Percentiles rank a stretch among this genome's conserved stretches.
Conservation (phyloP, 2,329 filamentous ascomycete genomes). For the Proliferodiscus dingleyae region DNA sequence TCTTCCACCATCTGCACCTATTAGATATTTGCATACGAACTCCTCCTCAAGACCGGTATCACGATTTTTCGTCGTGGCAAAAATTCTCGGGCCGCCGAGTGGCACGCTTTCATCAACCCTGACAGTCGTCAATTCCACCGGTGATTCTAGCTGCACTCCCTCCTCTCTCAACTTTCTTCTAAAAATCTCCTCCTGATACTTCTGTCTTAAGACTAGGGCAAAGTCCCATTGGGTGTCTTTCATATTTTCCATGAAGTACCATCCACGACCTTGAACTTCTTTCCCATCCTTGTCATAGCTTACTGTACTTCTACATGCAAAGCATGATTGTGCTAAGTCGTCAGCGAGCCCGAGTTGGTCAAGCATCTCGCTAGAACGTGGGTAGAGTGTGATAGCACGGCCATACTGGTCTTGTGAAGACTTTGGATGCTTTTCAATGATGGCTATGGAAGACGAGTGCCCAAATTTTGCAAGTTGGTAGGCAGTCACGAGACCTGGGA, state of each 20-base stretch:
- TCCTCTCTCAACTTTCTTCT: constrained; percentile 35
- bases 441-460: constrained; percentile 35
- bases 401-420: constrained; percentile 47
- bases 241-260: constrained; percentile 50
- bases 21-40: constrained; percentile 41
- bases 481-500: constrained; percentile 35
- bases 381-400: constrained; percentile 49
- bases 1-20: constrained; percentile 48
- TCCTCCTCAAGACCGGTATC: constrained; percentile 27
- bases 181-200: constrained; percentile 50
- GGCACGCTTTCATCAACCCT: constrained; percentile 17
- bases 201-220: constrained; percentile 49
- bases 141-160: constrained; percentile 17
- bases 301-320: constrained; percentile 45
- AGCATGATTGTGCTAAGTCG: constrained; percentile 46
- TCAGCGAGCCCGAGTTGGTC: constrained; percentile 47
- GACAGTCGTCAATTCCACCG: constrained; percentile 17
- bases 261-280: constrained; percentile 41
- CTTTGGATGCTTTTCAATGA: constrained; percentile 46
- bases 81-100: constrained; percentile 21
- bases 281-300: constrained; percentile 44
- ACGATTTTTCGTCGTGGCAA: constrained; percentile 14
- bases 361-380: constrained; percentile 46
- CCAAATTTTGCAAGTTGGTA: constrained; percentile 41
- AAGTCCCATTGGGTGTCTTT: constrained; percentile 48